These are phyloP conservation scores for Hapsidospora chrysogenum DNA, from an alignment of 495 filamentous ascomycete genomes.

Conservation along the genomic window DNA sequence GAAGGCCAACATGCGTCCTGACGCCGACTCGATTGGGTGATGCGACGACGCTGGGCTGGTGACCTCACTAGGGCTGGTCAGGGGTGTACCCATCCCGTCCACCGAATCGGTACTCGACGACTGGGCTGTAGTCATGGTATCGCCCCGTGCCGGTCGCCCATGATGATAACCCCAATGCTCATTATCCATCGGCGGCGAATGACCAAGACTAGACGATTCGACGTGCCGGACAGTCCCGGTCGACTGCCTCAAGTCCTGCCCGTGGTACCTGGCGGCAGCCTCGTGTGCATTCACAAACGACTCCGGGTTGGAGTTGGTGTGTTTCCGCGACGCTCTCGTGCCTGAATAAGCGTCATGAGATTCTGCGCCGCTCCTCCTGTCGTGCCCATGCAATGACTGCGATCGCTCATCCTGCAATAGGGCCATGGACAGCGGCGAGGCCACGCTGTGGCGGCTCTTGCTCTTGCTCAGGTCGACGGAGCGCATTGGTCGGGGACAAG, in stretches of 20 bases:
- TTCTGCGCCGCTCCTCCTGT: neutral
- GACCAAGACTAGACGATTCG: conserved; percentile 9
- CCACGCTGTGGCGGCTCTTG: conserved; percentile 7
- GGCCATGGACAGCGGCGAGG: conserved; percentile 7
- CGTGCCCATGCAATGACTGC: too few relatives aligned
- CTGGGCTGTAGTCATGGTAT: too few relatives aligned
- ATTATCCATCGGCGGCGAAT: conserved; percentile 8
- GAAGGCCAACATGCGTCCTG: conserved; percentile 43
- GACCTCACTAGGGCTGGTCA: conserved; percentile 32
- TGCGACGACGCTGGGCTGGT: conserved; percentile 38
- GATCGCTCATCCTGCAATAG: neutral
- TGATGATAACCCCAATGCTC: too few relatives aligned
- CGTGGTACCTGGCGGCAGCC: conserved; percentile 3
- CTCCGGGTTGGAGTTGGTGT: conserved; percentile 14
- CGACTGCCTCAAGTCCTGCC: conserved; percentile 8
- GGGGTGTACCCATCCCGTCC: conserved; percentile 19
- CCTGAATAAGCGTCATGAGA: conserved; percentile 13
- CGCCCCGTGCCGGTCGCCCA: too few relatives aligned
- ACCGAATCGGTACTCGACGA: conserved; percentile 18
- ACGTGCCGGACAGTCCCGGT: conserved; percentile 3
- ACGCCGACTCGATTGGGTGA: conserved; percentile 34
- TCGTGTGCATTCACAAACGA: conserved; percentile 13
- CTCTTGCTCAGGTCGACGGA: conserved; percentile 13
- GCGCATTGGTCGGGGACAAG: conserved; percentile 10
- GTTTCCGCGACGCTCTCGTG: conserved; percentile 7